A percentile compares a stretch with the other conserved stretches of the same genome.
These are phyloP conservation scores for Podila epigama DNA, from an alignment of 192 early-diverging fungal genomes.

Conservation along the genomic window DNA sequence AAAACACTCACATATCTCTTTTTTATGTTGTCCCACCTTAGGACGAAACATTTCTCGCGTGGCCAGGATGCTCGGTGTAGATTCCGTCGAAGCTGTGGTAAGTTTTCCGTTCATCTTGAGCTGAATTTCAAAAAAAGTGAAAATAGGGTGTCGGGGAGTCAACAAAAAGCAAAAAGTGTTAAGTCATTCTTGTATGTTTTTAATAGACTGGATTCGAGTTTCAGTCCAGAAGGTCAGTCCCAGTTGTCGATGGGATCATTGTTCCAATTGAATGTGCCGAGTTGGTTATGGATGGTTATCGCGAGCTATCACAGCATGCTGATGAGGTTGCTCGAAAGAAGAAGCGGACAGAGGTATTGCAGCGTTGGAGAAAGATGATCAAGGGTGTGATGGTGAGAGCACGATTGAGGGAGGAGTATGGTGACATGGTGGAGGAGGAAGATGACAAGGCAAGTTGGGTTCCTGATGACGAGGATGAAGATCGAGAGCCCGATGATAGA, in stretches of 20 bases:
- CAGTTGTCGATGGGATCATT: constrained; percentile 74
- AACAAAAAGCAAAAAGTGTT: no score
- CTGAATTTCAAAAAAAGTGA: no score
- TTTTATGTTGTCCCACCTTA: constrained; percentile 8
- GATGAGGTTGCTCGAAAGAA: constrained; percentile 48
- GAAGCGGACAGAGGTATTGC: constrained; percentile 51
- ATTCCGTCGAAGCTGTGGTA: constrained; percentile 86
- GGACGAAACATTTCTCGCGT: constrained; percentile 66
- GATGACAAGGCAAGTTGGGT: constrained; percentile 13
- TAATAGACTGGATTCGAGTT: constrained; percentile 78
- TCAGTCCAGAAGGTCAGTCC: constrained; percentile 61
- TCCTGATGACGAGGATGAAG: constrained; percentile 7
- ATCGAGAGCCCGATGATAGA: no score
- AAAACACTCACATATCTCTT: neutral
- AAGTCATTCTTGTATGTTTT: neutral
- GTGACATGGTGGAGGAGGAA: constrained; percentile 13
- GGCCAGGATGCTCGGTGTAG: constrained; percentile 78
- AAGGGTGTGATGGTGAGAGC: constrained; percentile 55
- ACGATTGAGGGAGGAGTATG: constrained; percentile 66
- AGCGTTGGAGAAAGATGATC: constrained; percentile 66
- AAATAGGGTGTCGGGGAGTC: no score
- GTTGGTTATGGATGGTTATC: constrained; percentile 62
- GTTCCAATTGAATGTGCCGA: constrained; percentile 66
- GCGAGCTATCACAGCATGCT: constrained; percentile 32
- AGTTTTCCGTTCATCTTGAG: constrained; percentile 29